Evolutionary conservation across 2,329 filamentous ascomycete genomes (phyloP).

Genomic region (Fusarium verticillioides): DNA sequence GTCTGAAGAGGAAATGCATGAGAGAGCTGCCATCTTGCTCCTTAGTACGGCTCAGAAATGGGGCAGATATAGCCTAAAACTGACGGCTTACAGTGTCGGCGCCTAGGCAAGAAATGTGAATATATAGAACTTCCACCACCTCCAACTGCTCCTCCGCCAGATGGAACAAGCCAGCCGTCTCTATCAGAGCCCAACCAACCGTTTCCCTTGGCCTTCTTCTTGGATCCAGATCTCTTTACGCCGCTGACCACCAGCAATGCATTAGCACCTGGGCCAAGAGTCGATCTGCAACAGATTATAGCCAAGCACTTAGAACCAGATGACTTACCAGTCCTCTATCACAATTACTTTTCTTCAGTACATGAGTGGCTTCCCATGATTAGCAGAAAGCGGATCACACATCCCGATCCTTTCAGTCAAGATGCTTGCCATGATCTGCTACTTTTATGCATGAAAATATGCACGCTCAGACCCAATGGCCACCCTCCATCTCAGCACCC

Average conservation of each 20-base stretch:
- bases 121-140: neutral
- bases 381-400: conserved; percentile 1
- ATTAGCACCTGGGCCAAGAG: neutral
- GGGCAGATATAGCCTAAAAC: neutral
- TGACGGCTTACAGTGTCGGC: neutral
- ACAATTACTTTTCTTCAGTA: conserved; percentile 2
- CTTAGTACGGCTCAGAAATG: neutral
- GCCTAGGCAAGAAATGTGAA: conserved; percentile 4
- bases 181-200: neutral
- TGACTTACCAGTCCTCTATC: neutral
- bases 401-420: conserved; percentile 2
- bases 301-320: neutral
- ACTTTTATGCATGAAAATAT: conserved; percentile 12
- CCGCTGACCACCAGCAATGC: conserved; percentile 2
- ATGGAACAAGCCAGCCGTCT: neutral
- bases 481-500: neutral
- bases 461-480: neutral
- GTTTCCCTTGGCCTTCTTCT: conserved; percentile 3
- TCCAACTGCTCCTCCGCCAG: neutral
- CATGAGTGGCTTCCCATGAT: conserved; percentile 11
- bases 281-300: neutral
- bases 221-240: neutral
- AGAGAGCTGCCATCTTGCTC: conserved; percentile 3
- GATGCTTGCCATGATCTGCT: conserved; percentile 7
- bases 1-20: conserved; percentile 9